These are phyloP conservation scores for Scytalidium sp. DNA, from an alignment of 2,329 filamentous ascomycete genomes.

Conservation along the genomic window DNA sequence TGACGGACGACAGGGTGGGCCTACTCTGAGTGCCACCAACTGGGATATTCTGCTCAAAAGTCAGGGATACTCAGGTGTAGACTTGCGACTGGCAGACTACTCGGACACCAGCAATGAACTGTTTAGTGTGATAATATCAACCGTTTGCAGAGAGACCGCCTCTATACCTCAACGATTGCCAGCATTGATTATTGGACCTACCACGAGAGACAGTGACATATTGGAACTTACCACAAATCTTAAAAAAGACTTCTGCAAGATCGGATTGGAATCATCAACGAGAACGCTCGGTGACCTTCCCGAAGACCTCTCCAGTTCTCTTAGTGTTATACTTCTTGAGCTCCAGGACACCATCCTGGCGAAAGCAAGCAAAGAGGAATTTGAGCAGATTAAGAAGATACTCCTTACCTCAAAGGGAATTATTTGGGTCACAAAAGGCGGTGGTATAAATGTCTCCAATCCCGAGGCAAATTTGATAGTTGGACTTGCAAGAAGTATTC, in stretches of 20 bases:
- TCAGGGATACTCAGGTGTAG: constrained; percentile 30
- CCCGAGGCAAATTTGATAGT: constrained; percentile 7
- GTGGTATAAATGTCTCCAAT: constrained; percentile 18
- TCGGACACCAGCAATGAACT: not conserved
- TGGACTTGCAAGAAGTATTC: constrained; percentile 8
- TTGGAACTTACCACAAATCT: not conserved
- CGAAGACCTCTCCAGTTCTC: not conserved
- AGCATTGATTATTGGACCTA: not conserved
- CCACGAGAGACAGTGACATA: not conserved
- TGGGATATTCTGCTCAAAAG: constrained; percentile 25
- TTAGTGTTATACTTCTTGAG: constrained; percentile 9
- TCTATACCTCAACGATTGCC: not conserved
- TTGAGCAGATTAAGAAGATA: constrained; percentile 18
- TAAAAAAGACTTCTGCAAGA: not conserved
- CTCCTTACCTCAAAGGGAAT: not conserved
- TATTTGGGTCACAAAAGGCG: constrained; percentile 2
- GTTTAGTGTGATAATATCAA: not conserved
- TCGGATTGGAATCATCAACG: not conserved
- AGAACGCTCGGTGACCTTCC: not conserved
- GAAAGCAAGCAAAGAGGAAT: constrained; percentile 36
- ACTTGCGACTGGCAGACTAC: constrained; percentile 19
- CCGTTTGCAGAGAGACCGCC: not conserved
- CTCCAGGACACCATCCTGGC: constrained; percentile 27
- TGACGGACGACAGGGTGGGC: constrained; percentile 21
- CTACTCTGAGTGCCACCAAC: constrained; percentile 19